Base-by-base conservation (phyloP, 495 filamentous ascomycete species). In the Saxophila tyrrhenica region DNA sequence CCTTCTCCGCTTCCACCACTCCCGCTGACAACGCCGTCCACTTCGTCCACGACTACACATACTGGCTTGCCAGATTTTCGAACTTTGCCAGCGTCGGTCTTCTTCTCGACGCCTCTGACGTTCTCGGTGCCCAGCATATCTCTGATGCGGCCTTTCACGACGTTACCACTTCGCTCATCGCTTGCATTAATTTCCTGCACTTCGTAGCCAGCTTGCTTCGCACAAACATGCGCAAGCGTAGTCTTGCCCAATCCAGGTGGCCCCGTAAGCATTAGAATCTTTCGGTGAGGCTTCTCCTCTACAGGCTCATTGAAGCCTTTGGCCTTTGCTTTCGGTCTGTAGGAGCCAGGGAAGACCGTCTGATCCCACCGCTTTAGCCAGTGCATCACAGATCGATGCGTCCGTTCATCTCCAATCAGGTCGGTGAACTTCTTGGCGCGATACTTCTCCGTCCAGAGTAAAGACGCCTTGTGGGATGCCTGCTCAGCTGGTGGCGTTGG, bases 301-400 rank as follows among this genome's bases (percentile, higher is more conserved):
- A 81, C 78, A 0, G 68, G 70, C 11, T 75, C 69, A 21, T 69
- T 64, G 10, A 43, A 50, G 17, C 59, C 62, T 42, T 69, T 73
- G 51, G 70, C 70, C 52, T 75, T 74, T 25, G 59, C 62, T 52
- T 80, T 85, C 48, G 75, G 67, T 57, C 75, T 82, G 17, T 75
- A 72, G 2, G 79, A 69, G 22, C 83, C 80, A 0, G 90, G 89
- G 64, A 95, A 97, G 1, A 98, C 92, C 54, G 95, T 79, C 11
- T 82, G 78, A 61, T 98, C 92, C 92, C 92, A 97, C 8, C 72
- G 76, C 67, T 96, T 97, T 32, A 98, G 71, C 92, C 92, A 98
- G 50, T 85, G 82, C 38, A 98, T 72, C 3, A 98, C 92, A 50
- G 85, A 80, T 48, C 92, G 81, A 69, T 97, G 91, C 13, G 91